Evolutionary conservation across 1,284 basidiomycete species (phyloP), one percentile per base, ranked within the genome.

Genomic region (Athelia sp.): DNA sequence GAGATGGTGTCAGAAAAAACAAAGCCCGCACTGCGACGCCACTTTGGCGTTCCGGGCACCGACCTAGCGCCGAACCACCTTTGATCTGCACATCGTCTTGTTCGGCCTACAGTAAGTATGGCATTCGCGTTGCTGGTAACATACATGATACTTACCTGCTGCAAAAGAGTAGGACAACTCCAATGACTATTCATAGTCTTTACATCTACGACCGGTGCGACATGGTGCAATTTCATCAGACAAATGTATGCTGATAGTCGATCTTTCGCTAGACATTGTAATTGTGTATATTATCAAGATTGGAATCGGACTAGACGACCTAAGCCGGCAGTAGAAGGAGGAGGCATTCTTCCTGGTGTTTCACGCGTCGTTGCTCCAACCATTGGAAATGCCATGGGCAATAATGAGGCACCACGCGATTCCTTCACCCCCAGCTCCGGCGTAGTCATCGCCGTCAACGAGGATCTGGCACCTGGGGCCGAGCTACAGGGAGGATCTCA

Each of bases 241-340:
- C 6, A 6, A 13, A 29, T 29, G 13, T 29, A 13, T 29, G 26
- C 26, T 29, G 6, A 29, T 29, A n/a, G 26, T 29, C 26, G 26
- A 4, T 13, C 26, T 23, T 35, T 35, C 11, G 4, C 3, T 62
- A 96, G 93, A 62, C 92, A 95, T 63, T 96, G 93, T 64, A 79
- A 79, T 43, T 93, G 91, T 63, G 79, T 96, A 45, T 96, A 93
- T 70, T 96, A 95, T 67, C 93, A 95, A 59, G 91, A 94, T 66
- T 94, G 91, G 90, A 88, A 93, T 60, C 82, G 93, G 46, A 84
- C 87, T 0, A 81, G 79, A 50, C 78, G 84, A 29, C 81, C 87
- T 23, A 85, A 83, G 61, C 77, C 79, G 36, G 87, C 90, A 3
- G 74, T 76, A 13, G 78, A 84, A 59, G 36, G 36, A n/a, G 82